These are phyloP conservation scores for Mortierella sp. DNA, from an alignment of 371 early-diverging fungal species.

Conservation along the genomic window DNA sequence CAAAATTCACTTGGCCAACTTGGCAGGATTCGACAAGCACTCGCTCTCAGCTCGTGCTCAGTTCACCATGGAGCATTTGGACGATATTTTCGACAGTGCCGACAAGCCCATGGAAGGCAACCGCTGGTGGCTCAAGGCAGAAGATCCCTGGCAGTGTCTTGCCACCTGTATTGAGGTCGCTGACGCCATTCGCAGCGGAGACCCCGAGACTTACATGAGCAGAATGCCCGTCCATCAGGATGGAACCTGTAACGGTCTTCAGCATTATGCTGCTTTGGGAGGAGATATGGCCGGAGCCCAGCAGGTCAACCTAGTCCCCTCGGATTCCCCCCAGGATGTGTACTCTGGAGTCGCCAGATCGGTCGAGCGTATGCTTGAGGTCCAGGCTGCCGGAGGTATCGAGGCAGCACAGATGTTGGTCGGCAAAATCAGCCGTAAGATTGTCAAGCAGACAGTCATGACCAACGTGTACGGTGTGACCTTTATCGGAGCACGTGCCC, in stretches of 20 bases:
- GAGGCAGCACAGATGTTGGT: conserved; percentile 68
- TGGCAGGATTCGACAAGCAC: conserved; percentile 94
- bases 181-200: conserved; percentile 81
- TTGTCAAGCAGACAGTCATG: conserved; percentile 99
- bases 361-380: conserved; percentile 79
- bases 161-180: conserved; percentile 92
- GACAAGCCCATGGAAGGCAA: conserved; percentile 82
- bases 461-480: conserved; percentile 99
- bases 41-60: conserved; percentile 89
- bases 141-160: conserved; percentile 96
- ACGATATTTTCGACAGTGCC: conserved; percentile 88
- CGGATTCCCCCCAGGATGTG: conserved; percentile 94
- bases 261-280: conserved; percentile 99
- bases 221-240: conserved; percentile 97
- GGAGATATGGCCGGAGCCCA: conserved; percentile 94
- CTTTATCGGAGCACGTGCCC: conserved; percentile 92
- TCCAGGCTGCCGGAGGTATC: conserved; percentile 74
- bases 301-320: conserved; percentile 92
- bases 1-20: conserved; percentile 96
- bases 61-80: conserved; percentile 81
- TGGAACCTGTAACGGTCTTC: conserved; percentile 98
- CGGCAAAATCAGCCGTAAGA: conserved; percentile 90
- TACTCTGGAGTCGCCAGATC: conserved; percentile 91
- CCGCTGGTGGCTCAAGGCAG: conserved; percentile 94
- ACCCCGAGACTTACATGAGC: conserved; percentile 82